phyloP scores from a whole-genome alignment of 2,329 filamentous ascomycete genomes.

The Cercospora zeina region DNA sequence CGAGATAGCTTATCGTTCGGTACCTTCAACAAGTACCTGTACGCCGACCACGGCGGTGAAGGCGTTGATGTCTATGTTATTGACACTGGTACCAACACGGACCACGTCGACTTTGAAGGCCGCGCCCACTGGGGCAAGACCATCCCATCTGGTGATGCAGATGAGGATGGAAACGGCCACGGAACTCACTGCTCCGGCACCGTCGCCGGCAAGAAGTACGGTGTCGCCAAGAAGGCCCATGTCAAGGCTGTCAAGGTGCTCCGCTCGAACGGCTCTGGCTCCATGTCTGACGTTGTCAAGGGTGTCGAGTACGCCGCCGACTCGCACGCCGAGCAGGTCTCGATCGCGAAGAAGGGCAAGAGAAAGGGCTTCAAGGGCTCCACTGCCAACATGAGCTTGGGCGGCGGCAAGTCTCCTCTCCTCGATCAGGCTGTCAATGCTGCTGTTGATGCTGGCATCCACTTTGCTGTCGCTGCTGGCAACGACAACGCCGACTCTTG shows the following conservation, averaged over 20 bases:
- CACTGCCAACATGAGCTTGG: slow-evolving; percentile 98
- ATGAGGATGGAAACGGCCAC: slow-evolving; percentile 95
- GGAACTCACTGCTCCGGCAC: slow-evolving; percentile 99
- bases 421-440: slow-evolving; percentile 93
- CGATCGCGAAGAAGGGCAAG: slow-evolving; percentile 80
- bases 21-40: slow-evolving; percentile 98
- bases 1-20: slow-evolving; percentile 82
- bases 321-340: slow-evolving; percentile 72
- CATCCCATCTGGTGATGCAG: slow-evolving; percentile 78
- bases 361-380: slow-evolving; percentile 98
- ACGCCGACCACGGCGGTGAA: slow-evolving; percentile 84
- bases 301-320: slow-evolving; percentile 93
- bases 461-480: slow-evolving; percentile 97
- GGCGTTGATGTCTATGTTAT: slow-evolving; percentile 99
- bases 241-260: slow-evolving; percentile 98
- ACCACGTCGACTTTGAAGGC: slow-evolving; percentile 96
- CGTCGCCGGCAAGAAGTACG: slow-evolving; percentile 96
- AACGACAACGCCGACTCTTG: slow-evolving; percentile 98
- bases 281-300: slow-evolving; percentile 98
- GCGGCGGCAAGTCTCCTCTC: slow-evolving; percentile 91
- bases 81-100: slow-evolving; percentile 90
- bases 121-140: slow-evolving; percentile 97
- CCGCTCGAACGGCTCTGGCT: slow-evolving; percentile 92
- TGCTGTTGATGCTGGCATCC: slow-evolving; percentile 84
- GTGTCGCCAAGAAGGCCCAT: slow-evolving; percentile 98